Conservation (phyloP, 331 rosid species). For the Saraca asoca region DNA sequence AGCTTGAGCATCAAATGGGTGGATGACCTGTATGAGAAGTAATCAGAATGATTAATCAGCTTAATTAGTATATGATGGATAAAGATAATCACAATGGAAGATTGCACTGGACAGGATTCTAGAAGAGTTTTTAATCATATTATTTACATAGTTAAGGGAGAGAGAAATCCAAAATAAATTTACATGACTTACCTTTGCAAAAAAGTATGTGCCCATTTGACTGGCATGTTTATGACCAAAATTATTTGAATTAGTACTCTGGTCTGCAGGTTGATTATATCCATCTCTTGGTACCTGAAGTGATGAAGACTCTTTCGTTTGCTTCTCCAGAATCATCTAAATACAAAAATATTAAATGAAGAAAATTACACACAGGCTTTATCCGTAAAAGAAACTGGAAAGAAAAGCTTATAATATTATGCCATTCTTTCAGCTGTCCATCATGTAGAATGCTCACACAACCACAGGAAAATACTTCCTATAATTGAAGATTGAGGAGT, state of each 20-base stretch:
- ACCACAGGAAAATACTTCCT: conserved; percentile 14
- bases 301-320: conserved; percentile 48
- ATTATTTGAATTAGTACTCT: conserved; percentile 47
- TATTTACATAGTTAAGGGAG: background rate
- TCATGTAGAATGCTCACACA: conserved; percentile 7
- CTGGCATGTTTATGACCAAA: conserved; percentile 39
- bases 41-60: conserved; percentile 27
- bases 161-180: conserved; percentile 7
- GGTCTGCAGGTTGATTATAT: conserved; percentile 38
- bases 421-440: conserved; percentile 15
- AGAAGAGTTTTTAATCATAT: background rate
- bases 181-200: conserved; percentile 66
- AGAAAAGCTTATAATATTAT: conserved; percentile 19
- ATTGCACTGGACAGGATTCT: background rate
- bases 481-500: conserved; percentile 26
- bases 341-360: conserved; percentile 40
- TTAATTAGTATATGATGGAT: background rate
- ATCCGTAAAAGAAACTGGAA: background rate
- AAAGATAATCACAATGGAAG: background rate
- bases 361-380: conserved; percentile 23
- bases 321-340: conserved; percentile 68
- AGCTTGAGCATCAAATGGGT: conserved; percentile 89
- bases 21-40: conserved; percentile 64
- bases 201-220: conserved; percentile 47
- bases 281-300: conserved; percentile 45